Evolutionary conservation across 495 filamentous ascomycete genomes (phyloP).

Genomic region (Neurospora tetrasperma): DNA sequence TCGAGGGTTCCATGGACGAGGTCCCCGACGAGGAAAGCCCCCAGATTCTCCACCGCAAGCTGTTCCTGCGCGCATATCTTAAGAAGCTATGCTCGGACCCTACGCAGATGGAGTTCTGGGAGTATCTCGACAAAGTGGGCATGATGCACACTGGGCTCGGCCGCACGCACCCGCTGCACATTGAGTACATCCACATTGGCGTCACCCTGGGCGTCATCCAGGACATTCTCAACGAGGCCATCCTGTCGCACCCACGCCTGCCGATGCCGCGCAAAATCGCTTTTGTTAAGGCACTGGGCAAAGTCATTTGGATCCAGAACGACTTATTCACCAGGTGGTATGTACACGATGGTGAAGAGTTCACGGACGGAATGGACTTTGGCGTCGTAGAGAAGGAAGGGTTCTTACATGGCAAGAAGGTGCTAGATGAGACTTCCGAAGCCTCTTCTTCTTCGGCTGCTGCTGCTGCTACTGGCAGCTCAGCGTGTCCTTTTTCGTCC

Average conservation of each 20-base stretch:
- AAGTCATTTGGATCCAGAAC: conserved; percentile 63
- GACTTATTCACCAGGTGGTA: conserved; percentile 73
- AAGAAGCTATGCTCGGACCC: conserved; percentile 61
- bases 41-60: conserved; percentile 64
- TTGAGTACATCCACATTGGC: conserved; percentile 70
- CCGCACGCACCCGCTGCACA: conserved; percentile 52
- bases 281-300: conserved; percentile 52
- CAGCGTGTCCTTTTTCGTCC: not conserved
- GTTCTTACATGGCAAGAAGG: conserved; percentile 38
- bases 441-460: not conserved
- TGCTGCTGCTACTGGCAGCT: not conserved
- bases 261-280: conserved; percentile 53
- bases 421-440: conserved; percentile 24
- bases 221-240: conserved; percentile 63
- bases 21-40: conserved; percentile 52
- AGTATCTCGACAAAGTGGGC: conserved; percentile 68
- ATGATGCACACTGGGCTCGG: conserved; percentile 63
- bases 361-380: conserved; percentile 47
- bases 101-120: conserved; percentile 63
- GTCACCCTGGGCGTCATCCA: conserved; percentile 58
- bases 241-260: conserved; percentile 58
- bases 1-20: conserved; percentile 51
- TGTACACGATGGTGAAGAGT: conserved; percentile 62
- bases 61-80: conserved; percentile 63
- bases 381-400: conserved; percentile 52